These are phyloP conservation scores for Pythium sp. DNA, from an alignment of 352 stramenopile species.

Conservation along the genomic window DNA sequence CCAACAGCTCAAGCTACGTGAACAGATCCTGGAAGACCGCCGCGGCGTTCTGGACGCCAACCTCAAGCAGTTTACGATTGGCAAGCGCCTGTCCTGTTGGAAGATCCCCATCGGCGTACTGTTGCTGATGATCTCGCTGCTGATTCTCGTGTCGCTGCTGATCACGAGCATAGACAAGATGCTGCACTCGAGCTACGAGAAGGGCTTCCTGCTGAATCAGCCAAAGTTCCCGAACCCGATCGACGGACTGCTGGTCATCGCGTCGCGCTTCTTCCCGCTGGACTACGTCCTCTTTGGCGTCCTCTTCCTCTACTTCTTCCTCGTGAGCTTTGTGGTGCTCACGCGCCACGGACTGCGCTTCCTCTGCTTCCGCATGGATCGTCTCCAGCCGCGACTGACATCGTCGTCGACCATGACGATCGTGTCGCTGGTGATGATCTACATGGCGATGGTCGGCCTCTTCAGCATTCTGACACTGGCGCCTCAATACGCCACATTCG, in stretches of 20 bases:
- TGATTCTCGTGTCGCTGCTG: constrained; percentile 69
- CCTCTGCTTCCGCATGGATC: constrained; percentile 72
- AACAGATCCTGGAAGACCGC: constrained; percentile 64
- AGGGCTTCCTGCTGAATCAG: constrained; percentile 68
- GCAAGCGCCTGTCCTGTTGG: constrained; percentile 49
- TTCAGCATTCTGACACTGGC: constrained; percentile 80
- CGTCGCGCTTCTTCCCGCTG: constrained; percentile 72
- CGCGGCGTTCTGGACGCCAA: constrained; percentile 68
- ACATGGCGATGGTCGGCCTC: constrained; percentile 78
- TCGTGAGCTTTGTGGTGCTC: constrained; percentile 71
- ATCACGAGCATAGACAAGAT: constrained; percentile 83
- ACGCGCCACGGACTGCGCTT: constrained; percentile 75
- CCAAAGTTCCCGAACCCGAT: constrained; percentile 70
- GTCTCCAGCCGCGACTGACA: constrained; percentile 69
- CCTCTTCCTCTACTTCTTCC: constrained; percentile 79
- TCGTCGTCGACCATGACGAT: constrained; percentile 75
- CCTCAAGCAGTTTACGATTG: constrained; percentile 48
- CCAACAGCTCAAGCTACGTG: constrained; percentile 65
- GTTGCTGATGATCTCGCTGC: constrained; percentile 59
- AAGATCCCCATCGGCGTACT: constrained; percentile 65
- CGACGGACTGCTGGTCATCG: constrained; percentile 69
- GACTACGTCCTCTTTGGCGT: constrained; percentile 82
- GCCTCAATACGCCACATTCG: constrained; percentile 84
- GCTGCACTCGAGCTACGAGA: constrained; percentile 62
- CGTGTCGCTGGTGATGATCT: constrained; percentile 75